These are phyloP conservation scores for Grosmannia clavigera DNA, from an alignment of 2,329 filamentous ascomycete species.

Conservation along the genomic window DNA sequence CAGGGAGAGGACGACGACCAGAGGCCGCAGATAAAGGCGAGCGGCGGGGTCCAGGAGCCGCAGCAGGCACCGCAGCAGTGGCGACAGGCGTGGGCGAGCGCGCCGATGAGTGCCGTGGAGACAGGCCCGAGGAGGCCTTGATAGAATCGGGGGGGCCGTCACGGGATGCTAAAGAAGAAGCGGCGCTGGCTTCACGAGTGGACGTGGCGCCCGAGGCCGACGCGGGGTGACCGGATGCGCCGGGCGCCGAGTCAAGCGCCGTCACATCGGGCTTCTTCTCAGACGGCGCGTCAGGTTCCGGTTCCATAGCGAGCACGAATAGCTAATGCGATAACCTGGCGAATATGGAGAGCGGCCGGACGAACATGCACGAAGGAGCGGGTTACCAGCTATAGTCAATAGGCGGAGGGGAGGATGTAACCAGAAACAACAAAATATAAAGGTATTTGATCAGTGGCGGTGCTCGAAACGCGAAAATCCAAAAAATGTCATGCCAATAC, in stretches of 20 bases:
- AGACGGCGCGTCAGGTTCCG: conserved; percentile 1
- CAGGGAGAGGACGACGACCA: conserved; percentile 2
- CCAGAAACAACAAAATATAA: neutral
- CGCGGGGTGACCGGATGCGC: neutral
- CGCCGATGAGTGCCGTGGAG: neutral
- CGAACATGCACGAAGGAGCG: neutral
- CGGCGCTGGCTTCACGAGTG: neutral
- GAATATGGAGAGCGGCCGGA: neutral
- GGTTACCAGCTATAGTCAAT: neutral
- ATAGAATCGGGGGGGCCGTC: neutral
- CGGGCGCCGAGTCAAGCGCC: neutral
- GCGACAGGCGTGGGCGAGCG: neutral
- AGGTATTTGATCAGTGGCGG: neutral
- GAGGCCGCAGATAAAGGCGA: neutral
- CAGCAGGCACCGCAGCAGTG: neutral
- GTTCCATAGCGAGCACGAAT: neutral
- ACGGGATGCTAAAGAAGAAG: neutral
- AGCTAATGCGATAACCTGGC: neutral
- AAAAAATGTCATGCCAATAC: neutral
- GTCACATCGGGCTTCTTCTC: neutral
- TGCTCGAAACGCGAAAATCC: neutral
- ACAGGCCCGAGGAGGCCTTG: neutral
- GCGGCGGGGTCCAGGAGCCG: neutral
- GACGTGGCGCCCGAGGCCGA: neutral
- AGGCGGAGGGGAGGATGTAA: neutral